Base-by-base conservation (phyloP, 345 rosid species). In the Triadica sebifera region DNA sequence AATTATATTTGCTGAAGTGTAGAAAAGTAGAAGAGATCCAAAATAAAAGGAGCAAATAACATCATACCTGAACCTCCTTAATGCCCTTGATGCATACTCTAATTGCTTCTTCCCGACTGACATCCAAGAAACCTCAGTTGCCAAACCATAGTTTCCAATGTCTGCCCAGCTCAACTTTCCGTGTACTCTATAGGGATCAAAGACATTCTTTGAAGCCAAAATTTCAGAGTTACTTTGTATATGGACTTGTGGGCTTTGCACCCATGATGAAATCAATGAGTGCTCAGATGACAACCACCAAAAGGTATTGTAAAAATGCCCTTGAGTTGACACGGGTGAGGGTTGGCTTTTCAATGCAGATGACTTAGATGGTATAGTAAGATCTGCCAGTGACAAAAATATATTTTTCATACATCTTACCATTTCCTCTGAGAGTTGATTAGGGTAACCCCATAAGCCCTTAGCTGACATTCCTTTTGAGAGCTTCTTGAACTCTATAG, bases 391-490 rank as follows among this genome's bases (percentile, higher is more conserved):
- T n/a, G 76, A 71, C 22, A 72, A 34, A 72, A 71, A 77, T 57
- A 77, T 77, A 47, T 77, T 77, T 51, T 65, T 72, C 80, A 77
- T 77, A 47, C 80, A 77, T 58, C 66, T 71, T 57, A 77, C 76
- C 80, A 77, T 77, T 67, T 77, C 80, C 76, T 77, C 80, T 25
- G 76, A 77, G 55, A 77, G 80, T 65, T 71, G 65, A 66, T 65
- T 72, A 34, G 76, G 80, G 52, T 47, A 51, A 72, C 59, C 80
- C 80, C 80, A 72, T 5, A 71, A 68, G 60, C 76, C 80, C 56
- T 66, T 88, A 60, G 85, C 83, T 58, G 85, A 81, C 74, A 87
- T 72, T 74, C 81, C 90, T 72, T 83, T 88, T 59, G 87, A 81
- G 73, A 84, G 70, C 83, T 85, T 87, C 78, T 71, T 81, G 39